Percentiles rank a stretch among this genome's conserved stretches.
phyloP scores from a whole-genome alignment of 345 rosid genomes.

The Syzygium oleosum region DNA sequence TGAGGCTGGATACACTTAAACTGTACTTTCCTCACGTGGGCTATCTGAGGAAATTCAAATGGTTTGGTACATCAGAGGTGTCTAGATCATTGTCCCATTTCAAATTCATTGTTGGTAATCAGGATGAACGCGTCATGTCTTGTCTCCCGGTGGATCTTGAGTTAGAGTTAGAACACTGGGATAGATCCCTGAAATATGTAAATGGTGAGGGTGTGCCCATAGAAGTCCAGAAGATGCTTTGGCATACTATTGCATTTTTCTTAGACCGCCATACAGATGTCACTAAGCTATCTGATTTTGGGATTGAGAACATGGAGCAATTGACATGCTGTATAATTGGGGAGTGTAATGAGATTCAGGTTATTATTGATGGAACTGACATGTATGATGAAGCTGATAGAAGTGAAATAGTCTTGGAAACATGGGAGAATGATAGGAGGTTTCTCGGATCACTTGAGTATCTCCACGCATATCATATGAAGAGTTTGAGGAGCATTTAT shows the following conservation, averaged over 20 bases:
- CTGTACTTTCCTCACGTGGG: not conserved
- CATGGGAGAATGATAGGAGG: rapidly evolving
- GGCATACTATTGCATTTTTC: not conserved
- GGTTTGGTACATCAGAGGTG: not conserved
- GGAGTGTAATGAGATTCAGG: not conserved
- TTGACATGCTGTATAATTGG: not conserved
- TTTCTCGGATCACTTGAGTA: not conserved
- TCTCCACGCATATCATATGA: not conserved
- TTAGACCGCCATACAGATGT: not conserved
- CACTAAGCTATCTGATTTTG: not conserved
- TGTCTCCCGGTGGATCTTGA: no score
- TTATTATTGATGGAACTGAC: not conserved
- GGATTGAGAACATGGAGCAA: not conserved
- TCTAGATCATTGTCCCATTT: no score
- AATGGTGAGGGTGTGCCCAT: not conserved
- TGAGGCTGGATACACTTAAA: not conserved
- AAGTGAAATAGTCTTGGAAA: not conserved
- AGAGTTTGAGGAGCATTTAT: not conserved
- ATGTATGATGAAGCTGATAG: not conserved
- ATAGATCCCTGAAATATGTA: not conserved
- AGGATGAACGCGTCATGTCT: no score
- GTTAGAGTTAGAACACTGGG: not conserved
- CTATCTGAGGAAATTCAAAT: not conserved
- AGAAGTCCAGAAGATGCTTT: not conserved
- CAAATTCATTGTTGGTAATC: no score